A percentile compares a stretch with the other conserved stretches of the same genome.
phyloP scores from a whole-genome alignment of 202 grass and related monocot genomes.

The Digitaria exilis region DNA sequence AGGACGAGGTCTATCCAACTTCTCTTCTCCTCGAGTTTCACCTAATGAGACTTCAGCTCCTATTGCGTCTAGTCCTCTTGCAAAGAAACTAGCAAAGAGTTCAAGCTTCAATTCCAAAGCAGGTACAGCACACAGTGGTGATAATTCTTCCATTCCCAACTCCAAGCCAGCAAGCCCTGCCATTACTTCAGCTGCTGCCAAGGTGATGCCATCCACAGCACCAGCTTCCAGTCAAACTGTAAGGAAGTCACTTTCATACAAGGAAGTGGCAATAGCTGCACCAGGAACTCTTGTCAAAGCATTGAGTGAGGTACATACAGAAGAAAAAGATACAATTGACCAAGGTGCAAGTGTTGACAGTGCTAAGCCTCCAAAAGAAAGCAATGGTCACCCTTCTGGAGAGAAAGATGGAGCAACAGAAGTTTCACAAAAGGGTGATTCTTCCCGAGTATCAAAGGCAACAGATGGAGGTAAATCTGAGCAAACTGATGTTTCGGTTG shows the following conservation, averaged over 20 bases:
- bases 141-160: constrained; percentile 69
- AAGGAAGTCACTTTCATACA: constrained; percentile 95
- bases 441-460: constrained; percentile 43
- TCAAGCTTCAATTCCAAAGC: constrained; percentile 70
- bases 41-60: constrained; percentile 49
- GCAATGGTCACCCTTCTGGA: constrained; percentile 42
- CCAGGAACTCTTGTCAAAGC: constrained; percentile 86
- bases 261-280: constrained; percentile 94
- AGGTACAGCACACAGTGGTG: constrained; percentile 48
- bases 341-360: constrained; percentile 50
- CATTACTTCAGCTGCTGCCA: constrained; percentile 45
- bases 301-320: constrained; percentile 47
- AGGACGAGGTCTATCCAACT: constrained; percentile 55
- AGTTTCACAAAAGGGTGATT: constrained; percentile 41
- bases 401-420: constrained; percentile 54
- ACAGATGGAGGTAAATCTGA: constrained; percentile 47
- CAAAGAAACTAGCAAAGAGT: constrained; percentile 78
- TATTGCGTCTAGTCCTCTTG: constrained; percentile 58
- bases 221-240: constrained; percentile 49
- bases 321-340: constrained; percentile 46
- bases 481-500: constrained; percentile 29
- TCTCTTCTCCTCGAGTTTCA: constrained; percentile 62
- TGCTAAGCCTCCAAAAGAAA: constrained; percentile 41
- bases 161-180: constrained; percentile 52
- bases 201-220: constrained; percentile 49